These are phyloP conservation scores for Wickerhamiella sorbophila DNA, from an alignment of 805 yeast genomes.

Conservation along the genomic window DNA sequence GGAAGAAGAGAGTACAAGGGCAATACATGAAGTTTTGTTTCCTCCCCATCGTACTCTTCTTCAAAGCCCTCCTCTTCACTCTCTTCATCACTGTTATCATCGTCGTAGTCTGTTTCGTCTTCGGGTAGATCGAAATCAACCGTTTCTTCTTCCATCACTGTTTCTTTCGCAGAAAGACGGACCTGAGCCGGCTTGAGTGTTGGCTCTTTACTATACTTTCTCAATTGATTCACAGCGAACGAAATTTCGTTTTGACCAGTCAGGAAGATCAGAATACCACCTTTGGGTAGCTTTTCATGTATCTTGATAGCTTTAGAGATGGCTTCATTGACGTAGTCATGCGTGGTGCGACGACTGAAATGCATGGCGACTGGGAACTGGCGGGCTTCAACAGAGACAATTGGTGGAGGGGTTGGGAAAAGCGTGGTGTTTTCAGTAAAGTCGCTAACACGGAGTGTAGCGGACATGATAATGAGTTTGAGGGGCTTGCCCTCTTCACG, in stretches of 20 bases:
- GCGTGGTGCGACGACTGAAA: conserved; percentile 66
- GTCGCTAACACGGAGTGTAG: conserved; percentile 86
- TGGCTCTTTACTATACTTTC: conserved; percentile 45
- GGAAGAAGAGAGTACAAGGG: conserved; percentile 89
- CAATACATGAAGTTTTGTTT: conserved; percentile 66
- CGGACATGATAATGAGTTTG: conserved; percentile 89
- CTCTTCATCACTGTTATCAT: conserved; percentile 30
- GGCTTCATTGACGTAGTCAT: conserved; percentile 75
- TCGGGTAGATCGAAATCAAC: conserved; percentile 38
- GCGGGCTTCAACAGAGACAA: conserved; percentile 78
- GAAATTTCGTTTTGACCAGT: conserved; percentile 92
- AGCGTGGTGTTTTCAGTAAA: conserved; percentile 68
- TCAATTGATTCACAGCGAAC: conserved; percentile 53
- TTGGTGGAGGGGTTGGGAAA: conserved; percentile 66
- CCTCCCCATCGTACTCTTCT: conserved; percentile 33
- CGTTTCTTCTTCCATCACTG: conserved; percentile 75
- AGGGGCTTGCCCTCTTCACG: conserved; percentile 41
- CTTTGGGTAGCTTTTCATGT: conserved; percentile 76
- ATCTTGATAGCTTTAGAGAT: conserved; percentile 74
- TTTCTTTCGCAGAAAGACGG: conserved; percentile 40
- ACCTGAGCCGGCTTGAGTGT: conserved; percentile 25
- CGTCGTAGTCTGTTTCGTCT: conserved; percentile 28
- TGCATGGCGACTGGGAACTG: conserved; percentile 89
- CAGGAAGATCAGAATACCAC: conserved; percentile 80
- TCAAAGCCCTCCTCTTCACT: conserved; percentile 46